phyloP scores from a whole-genome alignment of 768 basidiomycete genomes.

The Crepidotus variabilis region DNA sequence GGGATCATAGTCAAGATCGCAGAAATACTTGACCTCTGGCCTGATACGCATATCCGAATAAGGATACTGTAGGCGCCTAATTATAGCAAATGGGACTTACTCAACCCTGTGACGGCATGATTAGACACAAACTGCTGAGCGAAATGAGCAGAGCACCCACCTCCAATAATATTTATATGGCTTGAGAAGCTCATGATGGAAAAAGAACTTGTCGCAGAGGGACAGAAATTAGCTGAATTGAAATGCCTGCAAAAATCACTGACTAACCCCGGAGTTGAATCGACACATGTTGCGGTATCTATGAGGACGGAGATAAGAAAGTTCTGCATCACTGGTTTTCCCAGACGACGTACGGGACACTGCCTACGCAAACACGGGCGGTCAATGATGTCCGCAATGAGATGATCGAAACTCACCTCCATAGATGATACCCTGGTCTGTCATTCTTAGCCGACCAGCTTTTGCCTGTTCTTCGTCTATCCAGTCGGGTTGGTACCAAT shows the following conservation, averaged over 20 bases:
- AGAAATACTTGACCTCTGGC: constrained; percentile 72
- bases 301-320: not conserved
- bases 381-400: not conserved
- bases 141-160: constrained; percentile 21
- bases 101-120: constrained; percentile 52
- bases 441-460: constrained; percentile 58
- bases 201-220: constrained; percentile 64
- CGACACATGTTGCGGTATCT: constrained; percentile 96
- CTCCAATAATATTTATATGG: constrained; percentile 85
- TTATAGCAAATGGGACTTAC: constrained; percentile 36
- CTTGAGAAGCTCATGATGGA: constrained; percentile 70
- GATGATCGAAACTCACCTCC: constrained; percentile 35
- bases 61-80: not conserved
- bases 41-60: constrained; percentile 26
- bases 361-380: constrained; percentile 39
- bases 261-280: constrained; percentile 82
- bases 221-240: not conserved
- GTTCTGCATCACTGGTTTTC: not conserved
- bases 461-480: constrained; percentile 70
- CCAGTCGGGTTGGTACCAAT: constrained; percentile 81
- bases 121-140: not conserved
- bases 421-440: constrained; percentile 58
- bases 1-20: constrained; percentile 77
- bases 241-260: not conserved
- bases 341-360: constrained; percentile 57